Evolutionary conservation across 2,329 filamentous ascomycete genomes (phyloP).

Genomic region (Arachnomyces sp.): DNA sequence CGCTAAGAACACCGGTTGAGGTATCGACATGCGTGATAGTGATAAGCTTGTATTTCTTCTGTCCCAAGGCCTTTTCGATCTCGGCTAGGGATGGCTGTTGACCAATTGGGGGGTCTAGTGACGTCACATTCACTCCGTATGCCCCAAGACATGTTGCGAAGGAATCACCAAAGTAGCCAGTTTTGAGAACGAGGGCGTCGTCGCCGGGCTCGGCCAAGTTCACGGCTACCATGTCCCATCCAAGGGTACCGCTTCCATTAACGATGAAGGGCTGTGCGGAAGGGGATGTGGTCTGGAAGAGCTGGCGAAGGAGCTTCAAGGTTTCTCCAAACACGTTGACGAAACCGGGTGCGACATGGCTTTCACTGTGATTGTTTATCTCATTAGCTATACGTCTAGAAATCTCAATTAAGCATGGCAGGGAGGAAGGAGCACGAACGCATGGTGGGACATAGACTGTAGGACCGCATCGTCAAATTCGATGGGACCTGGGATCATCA

Average conservation of each 20-base stretch:
- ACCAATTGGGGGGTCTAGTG: slow-evolving; percentile 83
- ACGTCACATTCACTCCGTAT: slow-evolving; percentile 84
- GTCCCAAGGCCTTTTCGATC: slow-evolving; percentile 78
- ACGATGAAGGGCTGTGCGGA: slow-evolving; percentile 85
- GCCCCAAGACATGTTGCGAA: slow-evolving; percentile 88
- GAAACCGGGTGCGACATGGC: slow-evolving; percentile 83
- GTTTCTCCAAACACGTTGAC: slow-evolving; percentile 88
- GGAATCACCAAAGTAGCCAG: slow-evolving; percentile 93
- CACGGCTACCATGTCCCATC: slow-evolving; percentile 93
- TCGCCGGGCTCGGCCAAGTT: slow-evolving; percentile 88
- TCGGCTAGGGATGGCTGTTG: slow-evolving; percentile 77
- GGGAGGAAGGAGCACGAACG: slow-evolving; percentile 19
- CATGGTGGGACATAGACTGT: slow-evolving; percentile 89
- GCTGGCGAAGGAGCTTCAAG: slow-evolving; percentile 76
- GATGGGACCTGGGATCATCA: slow-evolving; percentile 95
- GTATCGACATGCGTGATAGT: slow-evolving; percentile 97
- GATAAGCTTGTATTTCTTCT: slow-evolving; percentile 88
- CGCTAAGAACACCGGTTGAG: slow-evolving; percentile 88
- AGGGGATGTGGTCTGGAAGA: slow-evolving; percentile 84
- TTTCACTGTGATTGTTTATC: slow-evolving; percentile 57
- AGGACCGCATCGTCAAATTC: slow-evolving; percentile 98
- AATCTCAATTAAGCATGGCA: slow-evolving; percentile 7
- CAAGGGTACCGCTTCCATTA: slow-evolving; percentile 88
- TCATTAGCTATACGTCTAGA: no score
- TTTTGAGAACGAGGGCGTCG: slow-evolving; percentile 85